Conservation (phyloP, 2,329 filamentous ascomycete genomes). For the Lachnellula arida region DNA sequence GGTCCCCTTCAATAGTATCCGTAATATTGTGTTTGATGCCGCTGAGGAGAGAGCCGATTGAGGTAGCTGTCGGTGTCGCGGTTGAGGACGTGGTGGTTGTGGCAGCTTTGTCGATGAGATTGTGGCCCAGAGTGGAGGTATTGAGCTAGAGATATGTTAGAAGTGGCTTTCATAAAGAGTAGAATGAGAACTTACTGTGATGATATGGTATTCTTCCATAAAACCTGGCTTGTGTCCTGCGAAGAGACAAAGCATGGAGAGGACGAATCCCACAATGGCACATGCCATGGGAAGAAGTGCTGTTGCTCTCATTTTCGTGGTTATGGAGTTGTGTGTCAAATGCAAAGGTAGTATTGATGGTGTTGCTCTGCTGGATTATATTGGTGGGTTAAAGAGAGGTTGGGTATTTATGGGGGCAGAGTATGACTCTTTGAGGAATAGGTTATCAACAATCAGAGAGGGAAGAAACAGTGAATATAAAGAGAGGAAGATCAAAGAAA, state of each 20-base stretch:
- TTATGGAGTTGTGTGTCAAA: not conserved
- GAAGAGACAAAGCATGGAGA: constrained; percentile 56
- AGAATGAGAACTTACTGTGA: constrained; percentile 42
- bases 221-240: constrained; percentile 52
- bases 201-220: constrained; percentile 51
- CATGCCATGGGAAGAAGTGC: constrained; percentile 47
- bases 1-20: constrained; percentile 28
- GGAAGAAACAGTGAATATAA: not conserved
- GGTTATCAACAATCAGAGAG: no score
- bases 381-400: not conserved
- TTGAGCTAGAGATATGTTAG: constrained; percentile 42
- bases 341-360: not conserved
- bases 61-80: constrained; percentile 15
- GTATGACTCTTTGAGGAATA: not conserved
- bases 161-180: not conserved
- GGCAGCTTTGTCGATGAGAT: constrained; percentile 23
- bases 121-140: constrained; percentile 48
- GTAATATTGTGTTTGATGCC: constrained; percentile 38
- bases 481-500: not conserved
- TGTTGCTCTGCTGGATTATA: not conserved
- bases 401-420: not conserved
- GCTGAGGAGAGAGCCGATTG: constrained; percentile 30
- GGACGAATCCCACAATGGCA: constrained; percentile 49
- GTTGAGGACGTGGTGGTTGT: constrained; percentile 19
- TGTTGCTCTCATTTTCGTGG: constrained; percentile 39